A percentile compares a stretch with the other conserved stretches of the same genome.
Evolutionary conservation across 768 basidiomycete genomes (phyloP).

Genomic region (Mycena rebaudengoi): DNA sequence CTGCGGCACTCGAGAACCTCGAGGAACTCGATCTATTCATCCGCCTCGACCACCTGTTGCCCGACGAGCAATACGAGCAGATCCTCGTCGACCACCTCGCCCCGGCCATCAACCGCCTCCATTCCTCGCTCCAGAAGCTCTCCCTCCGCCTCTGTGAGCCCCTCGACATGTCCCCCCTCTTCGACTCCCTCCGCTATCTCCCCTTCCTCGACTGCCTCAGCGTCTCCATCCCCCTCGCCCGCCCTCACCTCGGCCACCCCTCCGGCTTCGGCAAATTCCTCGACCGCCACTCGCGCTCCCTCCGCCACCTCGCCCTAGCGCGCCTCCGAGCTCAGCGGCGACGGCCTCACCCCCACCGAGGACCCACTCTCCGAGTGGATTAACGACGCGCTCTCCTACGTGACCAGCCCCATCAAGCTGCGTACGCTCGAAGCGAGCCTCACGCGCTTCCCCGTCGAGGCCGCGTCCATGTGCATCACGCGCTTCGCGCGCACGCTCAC

Average conservation of each 20-base stretch:
- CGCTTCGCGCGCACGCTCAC: constrained; percentile 45
- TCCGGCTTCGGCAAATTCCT: constrained; percentile 47
- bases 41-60: constrained; percentile 45
- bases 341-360: constrained; percentile 38
- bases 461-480: constrained; percentile 42
- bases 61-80: constrained; percentile 32
- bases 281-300: constrained; percentile 41
- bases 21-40: constrained; percentile 54
- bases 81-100: constrained; percentile 49
- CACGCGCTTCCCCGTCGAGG: constrained; percentile 45
- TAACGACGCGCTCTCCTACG: constrained; percentile 34
- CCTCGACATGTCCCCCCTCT: constrained; percentile 52
- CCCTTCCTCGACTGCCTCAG: constrained; percentile 45
- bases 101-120: constrained; percentile 47
- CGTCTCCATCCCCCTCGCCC: constrained; percentile 50
- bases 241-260: constrained; percentile 53
- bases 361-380: constrained; percentile 50
- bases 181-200: constrained; percentile 42
- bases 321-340: constrained; percentile 51
- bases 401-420: constrained; percentile 37
- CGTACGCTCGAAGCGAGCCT: constrained; percentile 46
- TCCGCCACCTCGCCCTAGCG: constrained; percentile 50
- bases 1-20: constrained; percentile 39
- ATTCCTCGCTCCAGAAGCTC: constrained; percentile 46
- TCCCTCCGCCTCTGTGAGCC: constrained; percentile 54